These are phyloP conservation scores for Malassezia obtusa DNA, from an alignment of 1,284 basidiomycete species.

Conservation along the genomic window DNA sequence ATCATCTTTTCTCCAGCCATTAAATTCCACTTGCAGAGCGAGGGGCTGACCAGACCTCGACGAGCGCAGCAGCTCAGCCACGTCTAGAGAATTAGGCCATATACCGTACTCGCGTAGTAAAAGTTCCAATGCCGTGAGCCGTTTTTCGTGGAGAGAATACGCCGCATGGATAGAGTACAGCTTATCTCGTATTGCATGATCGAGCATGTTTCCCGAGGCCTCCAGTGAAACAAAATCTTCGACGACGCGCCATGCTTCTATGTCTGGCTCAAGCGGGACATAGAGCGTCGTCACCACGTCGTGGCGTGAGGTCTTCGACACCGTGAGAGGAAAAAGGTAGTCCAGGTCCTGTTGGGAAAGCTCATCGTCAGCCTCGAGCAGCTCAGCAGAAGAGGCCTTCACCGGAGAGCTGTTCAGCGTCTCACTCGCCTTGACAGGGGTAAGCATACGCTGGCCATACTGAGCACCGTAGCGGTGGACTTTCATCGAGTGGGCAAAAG, in stretches of 20 bases:
- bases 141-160: not conserved
- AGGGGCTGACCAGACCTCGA: not conserved
- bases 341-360: not conserved
- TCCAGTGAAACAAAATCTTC: too few species aligned
- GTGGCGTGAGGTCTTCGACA: not conserved
- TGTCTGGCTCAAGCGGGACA: slow-evolving; percentile 1
- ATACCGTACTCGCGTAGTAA: not conserved
- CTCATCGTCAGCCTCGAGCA: not conserved
- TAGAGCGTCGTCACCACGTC: not conserved
- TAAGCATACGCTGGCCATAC: not conserved
- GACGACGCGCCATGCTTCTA: not conserved
- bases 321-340: not conserved
- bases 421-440: too few species aligned
- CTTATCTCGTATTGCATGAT: not conserved
- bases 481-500: not conserved
- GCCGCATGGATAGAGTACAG: not conserved
- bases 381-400: too few species aligned
- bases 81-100: not conserved
- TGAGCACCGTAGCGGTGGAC: not conserved
- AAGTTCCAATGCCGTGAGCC: not conserved
- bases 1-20: not conserved
- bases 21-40: not conserved
- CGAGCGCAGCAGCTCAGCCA: not conserved
- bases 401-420: not conserved
- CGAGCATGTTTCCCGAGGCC: not conserved